These are phyloP conservation scores for Xerocomellus amylosporus DNA, from an alignment of 768 basidiomycete genomes.

Conservation along the genomic window DNA sequence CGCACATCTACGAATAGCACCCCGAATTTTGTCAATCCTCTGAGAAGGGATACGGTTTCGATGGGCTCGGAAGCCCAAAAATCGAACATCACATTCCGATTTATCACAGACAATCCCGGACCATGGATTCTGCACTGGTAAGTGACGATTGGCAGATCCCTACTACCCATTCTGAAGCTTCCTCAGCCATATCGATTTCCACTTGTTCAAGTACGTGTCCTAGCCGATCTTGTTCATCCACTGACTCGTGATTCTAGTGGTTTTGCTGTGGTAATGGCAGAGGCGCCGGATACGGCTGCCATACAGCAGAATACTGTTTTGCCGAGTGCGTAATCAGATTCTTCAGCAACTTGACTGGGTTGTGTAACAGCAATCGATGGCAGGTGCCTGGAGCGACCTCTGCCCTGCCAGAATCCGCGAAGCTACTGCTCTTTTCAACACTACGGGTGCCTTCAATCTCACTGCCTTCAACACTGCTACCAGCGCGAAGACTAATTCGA, in stretches of 20 bases:
- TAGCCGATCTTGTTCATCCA: neutral
- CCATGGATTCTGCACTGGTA: slow-evolving; percentile 52
- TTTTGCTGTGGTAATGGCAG: slow-evolving; percentile 32
- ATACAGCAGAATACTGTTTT: slow-evolving; percentile 15
- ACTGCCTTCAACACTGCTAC: slow-evolving; percentile 9
- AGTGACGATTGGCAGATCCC: neutral
- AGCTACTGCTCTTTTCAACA: slow-evolving; percentile 16
- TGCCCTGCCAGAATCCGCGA: slow-evolving; percentile 20
- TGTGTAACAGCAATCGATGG: neutral
- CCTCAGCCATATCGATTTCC: slow-evolving; percentile 32
- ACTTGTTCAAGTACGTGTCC: slow-evolving; percentile 24
- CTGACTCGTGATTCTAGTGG: slow-evolving; percentile 21
- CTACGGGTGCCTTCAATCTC: slow-evolving; percentile 19
- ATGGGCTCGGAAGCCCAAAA: slow-evolving; percentile 33
- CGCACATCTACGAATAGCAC: slow-evolving; percentile 30
- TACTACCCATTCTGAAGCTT: neutral
- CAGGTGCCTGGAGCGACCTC: slow-evolving; percentile 21
- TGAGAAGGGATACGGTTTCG: slow-evolving; percentile 35
- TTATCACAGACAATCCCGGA: slow-evolving; percentile 64
- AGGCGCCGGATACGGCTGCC: slow-evolving; percentile 21
- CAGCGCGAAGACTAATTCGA: neutral
- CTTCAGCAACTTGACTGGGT: neutral
- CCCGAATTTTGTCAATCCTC: slow-evolving; percentile 38
- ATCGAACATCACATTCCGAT: slow-evolving; percentile 53
- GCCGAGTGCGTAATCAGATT: slow-evolving; percentile 19